Percentiles rank a stretch among this genome's conserved stretches.
phyloP scores from a whole-genome alignment of 805 yeast species.

The Candida coquimbonensis region DNA sequence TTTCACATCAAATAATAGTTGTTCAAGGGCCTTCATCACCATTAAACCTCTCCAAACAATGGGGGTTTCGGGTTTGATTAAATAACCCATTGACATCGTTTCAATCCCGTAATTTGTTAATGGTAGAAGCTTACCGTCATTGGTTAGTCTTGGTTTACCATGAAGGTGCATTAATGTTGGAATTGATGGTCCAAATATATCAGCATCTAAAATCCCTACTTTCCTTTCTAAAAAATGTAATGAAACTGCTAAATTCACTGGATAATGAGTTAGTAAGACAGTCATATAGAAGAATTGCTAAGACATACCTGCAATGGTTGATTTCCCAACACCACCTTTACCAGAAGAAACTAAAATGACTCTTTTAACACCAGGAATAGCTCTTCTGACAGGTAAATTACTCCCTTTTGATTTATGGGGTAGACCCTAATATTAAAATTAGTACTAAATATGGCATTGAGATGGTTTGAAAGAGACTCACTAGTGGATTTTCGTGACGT shows the following conservation, averaged over 20 bases:
- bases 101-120: slow-evolving; percentile 67
- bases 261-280: not conserved
- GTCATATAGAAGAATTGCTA: not conserved
- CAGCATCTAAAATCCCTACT: slow-evolving; percentile 72
- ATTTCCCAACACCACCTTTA: slow-evolving; percentile 85
- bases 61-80: slow-evolving; percentile 58
- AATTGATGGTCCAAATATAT: slow-evolving; percentile 78
- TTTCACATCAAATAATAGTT: slow-evolving; percentile 72
- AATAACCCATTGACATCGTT: slow-evolving; percentile 86
- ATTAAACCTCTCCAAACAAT: slow-evolving; percentile 83
- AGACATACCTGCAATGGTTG: slow-evolving; percentile 43
- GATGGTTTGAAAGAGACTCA: slow-evolving; percentile 23
- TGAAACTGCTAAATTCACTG: slow-evolving; percentile 59
- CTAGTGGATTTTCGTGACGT: slow-evolving; percentile 47
- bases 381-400: slow-evolving; percentile 48
- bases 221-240: slow-evolving; percentile 44
- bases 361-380: slow-evolving; percentile 53
- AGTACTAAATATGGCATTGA: not conserved
- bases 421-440: slow-evolving; percentile 13
- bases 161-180: slow-evolving; percentile 63
- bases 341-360: slow-evolving; percentile 67
- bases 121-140: slow-evolving; percentile 54
- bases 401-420: slow-evolving; percentile 27
- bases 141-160: slow-evolving; percentile 60
- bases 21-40: slow-evolving; percentile 84